Base-by-base conservation (phyloP, 164 flowering plant genomes). In the Vitis riparia region DNA sequence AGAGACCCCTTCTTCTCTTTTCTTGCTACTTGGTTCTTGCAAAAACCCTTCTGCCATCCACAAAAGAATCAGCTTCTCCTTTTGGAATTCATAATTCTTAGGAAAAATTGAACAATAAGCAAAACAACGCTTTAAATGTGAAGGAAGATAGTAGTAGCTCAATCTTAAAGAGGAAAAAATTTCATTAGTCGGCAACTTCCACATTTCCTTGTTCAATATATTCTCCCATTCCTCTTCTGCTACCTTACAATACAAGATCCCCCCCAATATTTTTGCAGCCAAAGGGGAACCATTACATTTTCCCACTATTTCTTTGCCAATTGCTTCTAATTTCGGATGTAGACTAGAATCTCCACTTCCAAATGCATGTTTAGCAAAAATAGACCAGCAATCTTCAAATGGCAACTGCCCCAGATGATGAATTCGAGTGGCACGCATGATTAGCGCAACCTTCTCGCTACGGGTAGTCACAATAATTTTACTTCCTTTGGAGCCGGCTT, bases 91-190 rank as follows among this genome's bases (percentile, higher is more conserved):
- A 37, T 37, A 37, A 3, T 0, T 37, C 7, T 5, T 37, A 37
- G 44, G 44, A 37, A 37, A 37, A 37, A 37, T 37, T 6, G 44
- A 37, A 37, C 44, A 37, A 37, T 37, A 37, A 0, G 44, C 44
- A 37, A 37, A 37, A 37, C 44, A 79, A 17, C 62, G 67, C 72
- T 79, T 79, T 17, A 79, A 49, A 51, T 75, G 73, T 4, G 76
- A 4, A 66, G 82, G 74, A 47, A 79, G 76, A 59, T 65, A 61
- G 19, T 66, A 57, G 37, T 75, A 79, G 60, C 78, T 75, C 62
- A 72, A 30, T 27, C 53, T 66, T 14, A 75, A 51, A 51, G 63
- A 59, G 0, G 64, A 56, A 12, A 71, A 9, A 5, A 57, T 50
- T 2, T n/a, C 37, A 10, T 57, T 48, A 0, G 52, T 13, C 11